Evolutionary conservation across 225 moss, liverwort and hornwort species (phyloP).

Genomic region (Pseudoscleropodium purum): DNA sequence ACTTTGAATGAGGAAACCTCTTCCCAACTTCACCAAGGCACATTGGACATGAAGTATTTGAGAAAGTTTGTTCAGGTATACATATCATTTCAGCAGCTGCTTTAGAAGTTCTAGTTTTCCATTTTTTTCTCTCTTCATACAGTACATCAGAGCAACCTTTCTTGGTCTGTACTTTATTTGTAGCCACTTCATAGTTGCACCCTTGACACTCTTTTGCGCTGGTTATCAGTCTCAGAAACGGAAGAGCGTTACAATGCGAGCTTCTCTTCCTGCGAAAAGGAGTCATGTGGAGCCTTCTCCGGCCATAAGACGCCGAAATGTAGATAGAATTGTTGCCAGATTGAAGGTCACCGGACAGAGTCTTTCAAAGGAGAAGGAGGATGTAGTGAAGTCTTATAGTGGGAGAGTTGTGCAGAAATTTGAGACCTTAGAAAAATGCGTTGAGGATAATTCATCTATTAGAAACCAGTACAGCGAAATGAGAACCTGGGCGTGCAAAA

Average conservation of each 20-base stretch:
- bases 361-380: not conserved
- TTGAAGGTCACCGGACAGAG: not conserved
- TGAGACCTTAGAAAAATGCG: not conserved
- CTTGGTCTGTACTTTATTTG: not conserved
- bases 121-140: not conserved
- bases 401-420: not conserved
- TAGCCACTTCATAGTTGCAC: not conserved
- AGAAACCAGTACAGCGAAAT: not conserved
- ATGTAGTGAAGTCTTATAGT: not conserved
- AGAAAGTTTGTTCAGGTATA: conserved; percentile 30
- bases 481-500: not conserved
- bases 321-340: not conserved
- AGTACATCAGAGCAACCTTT: not conserved
- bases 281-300: not conserved
- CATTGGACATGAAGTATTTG: conserved; percentile 28
- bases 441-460: not conserved
- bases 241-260: conserved; percentile 17
- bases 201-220: not conserved
- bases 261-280: not conserved
- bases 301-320: not conserved
- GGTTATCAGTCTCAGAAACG: conserved; percentile 36
- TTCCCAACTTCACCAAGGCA: conserved; percentile 27
- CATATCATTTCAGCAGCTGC: not conserved
- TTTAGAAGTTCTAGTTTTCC: not conserved
- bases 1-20: conserved; percentile 34